A percentile compares a stretch with the other conserved stretches of the same genome.
These are phyloP conservation scores for Lentinula raphanica DNA, from an alignment of 768 basidiomycete genomes.

Conservation along the genomic window DNA sequence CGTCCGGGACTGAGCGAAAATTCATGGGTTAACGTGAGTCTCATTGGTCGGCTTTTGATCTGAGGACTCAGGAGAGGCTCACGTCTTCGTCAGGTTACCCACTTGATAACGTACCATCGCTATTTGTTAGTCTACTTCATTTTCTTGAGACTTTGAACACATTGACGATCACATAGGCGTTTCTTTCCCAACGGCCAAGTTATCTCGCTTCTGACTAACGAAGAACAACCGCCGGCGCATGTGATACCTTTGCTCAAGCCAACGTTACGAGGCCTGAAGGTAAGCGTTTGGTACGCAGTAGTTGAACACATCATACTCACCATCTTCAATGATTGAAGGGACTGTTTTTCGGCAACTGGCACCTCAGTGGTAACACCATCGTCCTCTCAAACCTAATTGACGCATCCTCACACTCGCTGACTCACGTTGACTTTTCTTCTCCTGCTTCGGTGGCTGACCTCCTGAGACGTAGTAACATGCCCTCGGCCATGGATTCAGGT, in stretches of 20 bases:
- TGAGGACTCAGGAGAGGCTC: constrained; percentile 10
- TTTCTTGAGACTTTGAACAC: neutral
- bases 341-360: constrained; percentile 68
- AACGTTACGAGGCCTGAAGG: constrained; percentile 67
- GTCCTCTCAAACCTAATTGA: constrained; percentile 63
- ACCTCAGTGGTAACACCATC: constrained; percentile 56
- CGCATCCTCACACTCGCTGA: constrained; percentile 19
- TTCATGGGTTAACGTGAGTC: constrained; percentile 78
- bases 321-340: constrained; percentile 45
- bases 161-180: constrained; percentile 42
- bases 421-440: neutral
- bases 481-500: neutral
- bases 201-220: constrained; percentile 79
- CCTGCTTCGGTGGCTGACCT: neutral
- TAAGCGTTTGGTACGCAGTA: too few relatives aligned
- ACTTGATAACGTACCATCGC: constrained; percentile 89
- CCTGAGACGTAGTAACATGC: neutral
- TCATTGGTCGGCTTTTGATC: too few relatives aligned
- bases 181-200: constrained; percentile 87
- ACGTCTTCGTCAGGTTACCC: constrained; percentile 50
- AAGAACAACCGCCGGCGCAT: constrained; percentile 63
- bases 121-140: constrained; percentile 60
- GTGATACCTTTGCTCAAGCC: constrained; percentile 76
- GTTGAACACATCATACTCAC: too few relatives aligned
- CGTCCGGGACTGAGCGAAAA: constrained; percentile 79